phyloP scores from a whole-genome alignment of 192 early-diverging fungal species.

The Backusella circina region DNA sequence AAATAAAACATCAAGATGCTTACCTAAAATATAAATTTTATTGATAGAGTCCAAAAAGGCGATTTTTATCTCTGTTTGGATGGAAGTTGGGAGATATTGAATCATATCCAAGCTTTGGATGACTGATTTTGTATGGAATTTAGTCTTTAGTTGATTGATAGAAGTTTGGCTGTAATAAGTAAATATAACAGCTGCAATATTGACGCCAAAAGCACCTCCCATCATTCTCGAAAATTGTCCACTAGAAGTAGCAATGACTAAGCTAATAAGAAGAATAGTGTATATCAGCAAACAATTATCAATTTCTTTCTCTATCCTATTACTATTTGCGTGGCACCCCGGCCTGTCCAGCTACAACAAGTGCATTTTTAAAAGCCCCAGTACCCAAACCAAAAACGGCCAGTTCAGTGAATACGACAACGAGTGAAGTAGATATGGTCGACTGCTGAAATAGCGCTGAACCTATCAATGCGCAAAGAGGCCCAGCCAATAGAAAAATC shows the following conservation, averaged over 20 bases:
- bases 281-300: not conserved
- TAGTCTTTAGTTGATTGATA: not conserved
- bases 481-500: slow-evolving; percentile 62
- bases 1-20: not conserved
- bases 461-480: slow-evolving; percentile 53
- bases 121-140: not conserved
- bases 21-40: not conserved
- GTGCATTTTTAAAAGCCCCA: slow-evolving; percentile 69
- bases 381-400: slow-evolving; percentile 71
- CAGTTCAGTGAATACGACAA: slow-evolving; percentile 56
- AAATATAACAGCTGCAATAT: not conserved
- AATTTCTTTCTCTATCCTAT: not conserved
- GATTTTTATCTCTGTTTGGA: not conserved
- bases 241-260: slow-evolving; percentile 9
- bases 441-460: slow-evolving; percentile 54
- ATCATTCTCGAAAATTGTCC: slow-evolving; percentile 14
- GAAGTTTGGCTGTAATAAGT: not conserved
- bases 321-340: slow-evolving; percentile 46
- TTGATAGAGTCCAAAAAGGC: not conserved
- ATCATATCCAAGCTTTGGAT: not conserved
- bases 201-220: not conserved
- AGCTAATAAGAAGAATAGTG: not conserved
- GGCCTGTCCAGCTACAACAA: slow-evolving; percentile 65
- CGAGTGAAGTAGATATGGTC: slow-evolving; percentile 34
- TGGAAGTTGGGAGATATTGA: not conserved